Evolutionary conservation across 345 rosid species (phyloP), one percentile per base, ranked within the genome.

Genomic region (Citrus inodora): DNA sequence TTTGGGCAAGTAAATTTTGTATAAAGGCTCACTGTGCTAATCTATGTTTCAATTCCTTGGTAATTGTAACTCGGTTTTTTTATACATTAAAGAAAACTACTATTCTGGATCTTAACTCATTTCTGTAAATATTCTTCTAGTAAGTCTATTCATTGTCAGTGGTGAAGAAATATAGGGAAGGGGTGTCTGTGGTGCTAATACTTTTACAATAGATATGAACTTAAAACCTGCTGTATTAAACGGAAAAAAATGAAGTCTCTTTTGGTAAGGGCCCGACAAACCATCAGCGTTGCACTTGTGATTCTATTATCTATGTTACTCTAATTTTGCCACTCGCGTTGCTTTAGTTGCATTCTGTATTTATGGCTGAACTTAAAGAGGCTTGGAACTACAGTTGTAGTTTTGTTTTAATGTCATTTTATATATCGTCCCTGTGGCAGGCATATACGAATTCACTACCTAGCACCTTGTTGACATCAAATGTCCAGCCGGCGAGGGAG

Each of bases 401-500:
- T 69, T 69, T 51, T 38, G 33, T 60, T 72, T 71, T 65, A 70
- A 38, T 59, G 22, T 22, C 8, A 55, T 24, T 24, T 32, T 38
- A 71, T 63, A 63, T 42, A 62, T 80, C 68, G 69, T 86, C 22
- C 4, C 71, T 83, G 73, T 90, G 81, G 91, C 92, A 91, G 83
- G 92, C 86, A 4, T 92, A 94, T 81, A 68, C 93, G 60, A 89
- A 88, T 85, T 84, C 97, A n/a, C 80, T 92, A 84, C 96, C 97
- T 67, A 88, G 87, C 83, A 79, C 88, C 30, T 86, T 93, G 80
- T 74, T 96, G 90, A 86, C 94, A 55, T 89, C 97, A 80, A 83
- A 87, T 80, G 89, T 82, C 71, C 99, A 91, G 83, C 80, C 85
- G 61, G 97, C 80, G 11, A 89, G 97, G 88, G 98, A 93, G 81